Evolutionary conservation across 2,329 filamentous ascomycete genomes (phyloP), one percentile per base, ranked within the genome.

Genomic region (Hortaea sp.): DNA sequence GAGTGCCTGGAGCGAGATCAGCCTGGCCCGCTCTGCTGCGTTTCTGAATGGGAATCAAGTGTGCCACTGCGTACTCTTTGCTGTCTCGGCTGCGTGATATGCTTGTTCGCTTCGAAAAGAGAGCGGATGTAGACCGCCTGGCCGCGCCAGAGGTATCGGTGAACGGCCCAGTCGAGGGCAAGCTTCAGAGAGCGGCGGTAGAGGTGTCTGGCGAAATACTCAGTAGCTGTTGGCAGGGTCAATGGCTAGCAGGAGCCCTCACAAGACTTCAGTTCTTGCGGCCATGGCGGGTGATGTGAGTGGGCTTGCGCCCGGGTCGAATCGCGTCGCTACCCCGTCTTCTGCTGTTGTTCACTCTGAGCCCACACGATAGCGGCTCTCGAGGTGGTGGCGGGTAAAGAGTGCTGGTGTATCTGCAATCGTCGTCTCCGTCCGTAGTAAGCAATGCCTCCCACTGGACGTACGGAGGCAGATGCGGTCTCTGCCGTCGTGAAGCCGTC

Each of bases 71-170:
- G 53, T 76, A 94, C 90, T 70, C 83, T 82, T 70, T 90, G 85
- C 69, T 89, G 85, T 68, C 88, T 80, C 32, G 87, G 86, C 63
- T 95, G 87, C 48, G 78, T 80, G 50, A 97, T 74, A 64, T 88
- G 74, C 65, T 81, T 86, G 69, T 98, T 97, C 48, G 88, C 88
- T 66, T 98, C 92, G 64, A 97, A 98, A 10, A 97, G 77, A 34
- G 85, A 88, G 59, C 92, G 84, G 60, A 98, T 94, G 68, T 98
- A 97, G 53, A 97, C 73, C 30, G 92, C 92, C 69, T 97, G 92
- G 52, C 90, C 89, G 59, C 92, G 84, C 90, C 92, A 98, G 51
- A 95, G 71, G 61, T 90, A 81, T 57, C 92, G 80, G 66, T 95
- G 86, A 53, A 97, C 88, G 48, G 88, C 81, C 92, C 92, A 98